Conservation (phyloP, 2,329 filamentous ascomycete genomes). For the Neofusicoccum laricinum region DNA sequence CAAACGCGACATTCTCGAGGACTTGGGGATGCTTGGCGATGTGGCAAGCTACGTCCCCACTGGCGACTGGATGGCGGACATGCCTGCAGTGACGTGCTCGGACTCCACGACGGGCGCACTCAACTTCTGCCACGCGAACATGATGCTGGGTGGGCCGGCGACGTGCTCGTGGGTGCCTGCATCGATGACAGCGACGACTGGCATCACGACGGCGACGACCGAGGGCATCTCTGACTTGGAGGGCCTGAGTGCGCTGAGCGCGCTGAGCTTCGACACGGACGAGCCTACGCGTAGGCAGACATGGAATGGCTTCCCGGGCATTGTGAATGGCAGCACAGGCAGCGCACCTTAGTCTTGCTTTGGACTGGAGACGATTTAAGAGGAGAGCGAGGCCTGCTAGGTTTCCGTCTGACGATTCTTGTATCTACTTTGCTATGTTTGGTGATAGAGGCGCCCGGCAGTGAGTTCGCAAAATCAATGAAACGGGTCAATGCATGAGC, state of each 20-base stretch:
- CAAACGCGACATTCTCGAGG: constrained; percentile 31
- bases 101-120: background rate
- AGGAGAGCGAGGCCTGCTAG: background rate
- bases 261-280: background rate
- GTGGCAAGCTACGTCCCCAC: background rate
- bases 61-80: background rate
- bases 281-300: constrained; percentile 3
- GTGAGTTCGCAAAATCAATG: background rate
- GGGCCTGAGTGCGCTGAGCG: background rate
- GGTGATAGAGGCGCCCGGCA: background rate
- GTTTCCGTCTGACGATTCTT: background rate
- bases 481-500: no score
- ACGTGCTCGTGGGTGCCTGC: background rate
- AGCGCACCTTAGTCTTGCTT: background rate
- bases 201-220: background rate
- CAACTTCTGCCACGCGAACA: background rate
- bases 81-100: background rate
- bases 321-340: background rate
- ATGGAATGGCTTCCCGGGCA: constrained; percentile 9
- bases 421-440: background rate
- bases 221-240: constrained; percentile 9
- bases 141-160: constrained; percentile 14
- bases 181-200: constrained; percentile 4
- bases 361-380: background rate
- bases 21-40: constrained; percentile 21